Evolutionary conservation across 345 rosid genomes (phyloP).

Genomic region (rapeseed (Brassica napus)): DNA sequence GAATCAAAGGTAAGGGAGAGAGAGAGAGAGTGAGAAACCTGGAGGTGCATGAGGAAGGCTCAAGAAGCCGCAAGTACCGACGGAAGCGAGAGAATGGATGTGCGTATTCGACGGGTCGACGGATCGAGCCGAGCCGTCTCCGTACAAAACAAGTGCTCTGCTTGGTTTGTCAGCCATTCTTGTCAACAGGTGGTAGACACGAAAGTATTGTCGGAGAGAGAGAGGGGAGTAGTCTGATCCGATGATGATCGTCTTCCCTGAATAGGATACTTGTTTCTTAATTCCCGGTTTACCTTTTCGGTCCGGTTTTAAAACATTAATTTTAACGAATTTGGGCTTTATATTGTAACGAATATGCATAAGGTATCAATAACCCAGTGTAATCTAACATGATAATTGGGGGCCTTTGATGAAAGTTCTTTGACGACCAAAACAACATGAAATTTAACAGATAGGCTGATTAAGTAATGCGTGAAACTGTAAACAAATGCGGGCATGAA

Average conservation of each 20-base stretch:
- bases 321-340: background rate
- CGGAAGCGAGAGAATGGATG: slow-evolving; percentile 75
- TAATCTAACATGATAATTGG: background rate
- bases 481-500: no score
- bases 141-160: slow-evolving; percentile 71
- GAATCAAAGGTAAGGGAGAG: background rate
- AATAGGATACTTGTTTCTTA: background rate
- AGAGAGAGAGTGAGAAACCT: slow-evolving; percentile 46
- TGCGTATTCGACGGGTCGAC: slow-evolving; percentile 51
- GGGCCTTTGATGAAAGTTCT: background rate
- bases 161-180: slow-evolving; percentile 95
- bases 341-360: background rate
- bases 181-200: background rate
- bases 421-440: background rate
- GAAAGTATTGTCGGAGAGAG: background rate
- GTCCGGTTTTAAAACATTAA: background rate
- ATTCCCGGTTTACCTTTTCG: background rate
- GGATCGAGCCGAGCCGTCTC: slow-evolving; percentile 77
- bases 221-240: background rate
- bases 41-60: slow-evolving; percentile 81
- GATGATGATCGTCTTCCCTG: background rate
- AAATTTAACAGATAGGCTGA: background rate
- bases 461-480: no score
- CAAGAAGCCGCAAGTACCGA: slow-evolving; percentile 65
- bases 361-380: background rate